These are phyloP conservation scores for Albophoma yamanashiensis DNA, from an alignment of 2,329 filamentous ascomycete species.

Conservation along the genomic window DNA sequence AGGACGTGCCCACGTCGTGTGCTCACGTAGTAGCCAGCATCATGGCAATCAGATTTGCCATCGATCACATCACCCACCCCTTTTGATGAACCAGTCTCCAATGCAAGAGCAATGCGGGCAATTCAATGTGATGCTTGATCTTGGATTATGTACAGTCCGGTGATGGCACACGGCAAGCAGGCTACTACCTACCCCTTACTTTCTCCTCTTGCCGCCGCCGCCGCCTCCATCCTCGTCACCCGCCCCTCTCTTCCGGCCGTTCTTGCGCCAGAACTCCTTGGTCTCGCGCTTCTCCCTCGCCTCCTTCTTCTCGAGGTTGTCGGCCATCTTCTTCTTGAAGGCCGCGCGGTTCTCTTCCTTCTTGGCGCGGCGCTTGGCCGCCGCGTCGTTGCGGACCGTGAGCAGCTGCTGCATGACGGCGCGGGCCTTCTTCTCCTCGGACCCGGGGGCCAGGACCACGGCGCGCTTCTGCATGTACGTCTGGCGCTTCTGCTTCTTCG, in stretches of 20 bases:
- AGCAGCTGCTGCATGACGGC: slow-evolving; percentile 88
- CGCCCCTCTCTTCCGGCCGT: slow-evolving; percentile 60
- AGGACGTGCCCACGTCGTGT: too few species aligned
- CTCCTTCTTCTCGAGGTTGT: slow-evolving; percentile 73
- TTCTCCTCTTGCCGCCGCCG: slow-evolving; percentile 19
- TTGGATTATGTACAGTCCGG: not conserved
- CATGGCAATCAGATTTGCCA: not conserved
- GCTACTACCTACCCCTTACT: slow-evolving; percentile 8
- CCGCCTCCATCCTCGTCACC: slow-evolving; percentile 26
- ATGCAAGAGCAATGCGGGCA: not conserved
- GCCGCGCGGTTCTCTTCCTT: slow-evolving; percentile 79
- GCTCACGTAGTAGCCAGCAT: not conserved
- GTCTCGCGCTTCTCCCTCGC: slow-evolving; percentile 83
- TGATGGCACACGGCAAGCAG: not conserved
- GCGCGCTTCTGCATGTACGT: slow-evolving; percentile 96
- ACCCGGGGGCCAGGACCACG: slow-evolving; percentile 66
- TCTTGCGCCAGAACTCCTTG: slow-evolving; percentile 84
- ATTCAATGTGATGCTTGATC: not conserved
- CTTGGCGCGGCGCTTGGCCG: slow-evolving; percentile 69
- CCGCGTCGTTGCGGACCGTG: slow-evolving; percentile 82
- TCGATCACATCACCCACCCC: not conserved
- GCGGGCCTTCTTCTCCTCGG: slow-evolving; percentile 82
- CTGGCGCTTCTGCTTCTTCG: slow-evolving; percentile 65
- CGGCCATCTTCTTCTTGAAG: slow-evolving; percentile 74
- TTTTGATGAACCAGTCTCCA: not conserved